Evolutionary conservation across 345 rosid genomes (phyloP), one percentile per base, ranked within the genome.

Genomic region (Anacardium occidentale): DNA sequence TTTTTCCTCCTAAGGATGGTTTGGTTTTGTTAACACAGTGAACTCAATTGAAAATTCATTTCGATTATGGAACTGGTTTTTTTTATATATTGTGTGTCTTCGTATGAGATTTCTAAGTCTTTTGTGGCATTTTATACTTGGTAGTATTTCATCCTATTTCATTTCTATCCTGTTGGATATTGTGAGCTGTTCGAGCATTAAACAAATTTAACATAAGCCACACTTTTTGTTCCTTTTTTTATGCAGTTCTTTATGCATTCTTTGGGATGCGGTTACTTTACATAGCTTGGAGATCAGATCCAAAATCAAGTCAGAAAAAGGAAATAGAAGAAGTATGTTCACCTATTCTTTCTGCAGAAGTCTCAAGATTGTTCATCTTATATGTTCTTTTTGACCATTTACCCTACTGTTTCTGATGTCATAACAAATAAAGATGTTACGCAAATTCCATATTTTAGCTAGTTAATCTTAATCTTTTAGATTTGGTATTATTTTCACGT

Each of bases 201-300:
- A 58, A 48, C 15, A 56, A 73, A 32, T 0, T 69, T 64, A 56
- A 26, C 25, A 21, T 37, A 47, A 50, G 18, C 14, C 44, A 14
- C 53, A 0, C 1, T 24, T 24, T 66, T n/a, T 34, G 15, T 50
- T 74, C 34, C 47, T 76, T 76, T 72, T 60, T 69, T 21, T 53
- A 40, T 79, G 79, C 88, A 94, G 97, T 94, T 76, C 91, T 94
- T 34, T 93, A 96, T 84, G 84, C 88, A 48, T 93, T 91, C 83
- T 96, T 96, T 67, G 98, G 99, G 24, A 78, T 96, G 68, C 93
- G 98, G 72, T 78, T 96, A 64, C 96, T 96, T 79, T 96, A 93
- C 85, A 96, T 96, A 80, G 99, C 99, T 56, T 96, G 98, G 98
- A 93, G 88, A 77, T 91, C 99, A 18, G 96, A 96, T 87, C 70